Evolutionary conservation across 1,284 basidiomycete species (phyloP), one percentile per base, ranked within the genome.

Genomic region (Erythrobasidium hasegawianum): DNA sequence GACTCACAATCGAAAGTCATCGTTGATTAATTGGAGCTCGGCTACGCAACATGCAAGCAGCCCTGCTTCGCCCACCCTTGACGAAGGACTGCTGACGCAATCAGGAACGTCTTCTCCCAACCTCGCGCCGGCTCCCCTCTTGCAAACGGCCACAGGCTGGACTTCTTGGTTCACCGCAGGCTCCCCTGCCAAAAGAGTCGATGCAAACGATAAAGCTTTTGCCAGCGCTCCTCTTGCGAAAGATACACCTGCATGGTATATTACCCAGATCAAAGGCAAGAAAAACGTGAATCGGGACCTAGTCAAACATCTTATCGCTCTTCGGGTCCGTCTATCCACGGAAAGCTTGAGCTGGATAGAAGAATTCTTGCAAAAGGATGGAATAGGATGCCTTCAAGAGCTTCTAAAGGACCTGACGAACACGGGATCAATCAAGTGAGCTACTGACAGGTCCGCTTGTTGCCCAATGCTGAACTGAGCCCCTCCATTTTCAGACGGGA

Each of bases 321-420:
- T 96, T n/a, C 85, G 91, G 1, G 87, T 93, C 0, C 87, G 90
- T 72, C 79, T 95, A 0, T 89, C 90, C 2, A 93, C 90, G 0
- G 88, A 87, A 0, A 87, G 86, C 66, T 71, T 92, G 16, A 79
- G 81, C 0, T 94, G 90, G 85, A 86, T 92, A 52, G 81, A 87
- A 69, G 84, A 86, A 43, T 95, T 95, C 72, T 80, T 93, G 1
- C 62, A 72, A 0, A 77, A 79, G 0, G 83, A 83, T 43, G 92
- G 92, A 0, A 78, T 94, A 64, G 83, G 85, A 54, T 82, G 80
- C 0, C 76, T 93, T 1, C 83, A 83, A 18, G 77, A 75, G 9
- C 72, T 88, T 11, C 78, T 93, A 20, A 66, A 61, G 14, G 52
- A 45, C 27, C 67, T 69, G n/a, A 67, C 66, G 14, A 38, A 50